These are phyloP conservation scores for Candida sojae DNA, from an alignment of 1,139 yeast species.

Conservation along the genomic window DNA sequence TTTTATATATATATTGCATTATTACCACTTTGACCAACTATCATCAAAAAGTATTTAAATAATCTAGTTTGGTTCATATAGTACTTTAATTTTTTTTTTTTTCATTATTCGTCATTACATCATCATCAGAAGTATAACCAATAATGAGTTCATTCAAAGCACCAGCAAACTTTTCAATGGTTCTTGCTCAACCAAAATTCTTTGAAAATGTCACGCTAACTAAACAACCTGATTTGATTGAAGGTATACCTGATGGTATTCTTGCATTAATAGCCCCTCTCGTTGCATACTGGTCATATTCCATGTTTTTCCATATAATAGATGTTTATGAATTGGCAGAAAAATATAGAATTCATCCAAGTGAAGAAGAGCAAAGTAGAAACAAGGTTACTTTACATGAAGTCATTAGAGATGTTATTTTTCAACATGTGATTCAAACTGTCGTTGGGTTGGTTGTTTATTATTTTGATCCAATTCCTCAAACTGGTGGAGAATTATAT, in stretches of 20 bases:
- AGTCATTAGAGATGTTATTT: constrained; percentile 76
- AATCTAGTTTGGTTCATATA: not conserved
- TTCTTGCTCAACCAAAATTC: constrained; percentile 14
- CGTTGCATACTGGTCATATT: constrained; percentile 79
- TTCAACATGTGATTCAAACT: constrained; percentile 85
- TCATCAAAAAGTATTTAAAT: not conserved
- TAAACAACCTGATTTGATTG: constrained; percentile 13
- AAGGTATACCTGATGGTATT: constrained; percentile 71
- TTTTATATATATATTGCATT: not conserved
- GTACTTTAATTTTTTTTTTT: not conserved
- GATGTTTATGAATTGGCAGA: constrained; percentile 78
- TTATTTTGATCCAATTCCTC: constrained; percentile 60
- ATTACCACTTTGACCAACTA: not conserved
- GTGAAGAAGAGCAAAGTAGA: constrained; percentile 74
- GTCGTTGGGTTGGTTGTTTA: constrained; percentile 60
- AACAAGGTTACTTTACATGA: constrained; percentile 72
- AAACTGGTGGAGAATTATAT: constrained; percentile 72
- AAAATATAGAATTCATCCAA: constrained; percentile 84
- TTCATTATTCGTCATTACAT: not conserved
- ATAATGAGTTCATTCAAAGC: constrained; percentile 12
- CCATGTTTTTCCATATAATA: constrained; percentile 70
- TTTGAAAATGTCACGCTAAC: constrained; percentile 10
- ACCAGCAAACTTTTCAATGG: constrained; percentile 15
- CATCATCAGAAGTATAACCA: not conserved
- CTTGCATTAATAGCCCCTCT: constrained; percentile 76